phyloP scores from a whole-genome alignment of 1,284 basidiomycete genomes.

The Gastroboletus turbinatus region DNA sequence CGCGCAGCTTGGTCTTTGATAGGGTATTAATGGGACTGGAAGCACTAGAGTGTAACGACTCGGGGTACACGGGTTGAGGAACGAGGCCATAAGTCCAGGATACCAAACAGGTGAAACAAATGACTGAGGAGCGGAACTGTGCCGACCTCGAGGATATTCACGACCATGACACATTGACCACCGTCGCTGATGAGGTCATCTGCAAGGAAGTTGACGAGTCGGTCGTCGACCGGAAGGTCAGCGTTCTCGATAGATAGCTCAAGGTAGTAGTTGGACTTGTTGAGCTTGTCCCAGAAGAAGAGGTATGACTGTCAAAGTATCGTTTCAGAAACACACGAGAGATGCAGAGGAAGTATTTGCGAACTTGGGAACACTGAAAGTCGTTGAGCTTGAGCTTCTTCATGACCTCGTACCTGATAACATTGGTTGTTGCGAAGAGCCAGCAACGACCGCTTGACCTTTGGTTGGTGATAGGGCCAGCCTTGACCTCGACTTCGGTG shows the following conservation, averaged over 20 bases:
- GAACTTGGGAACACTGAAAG: slow-evolving; percentile 86
- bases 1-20: slow-evolving; percentile 87
- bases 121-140: background rate
- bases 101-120: background rate
- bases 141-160: slow-evolving; percentile 74
- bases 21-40: slow-evolving; percentile 75
- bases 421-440: slow-evolving; percentile 90
- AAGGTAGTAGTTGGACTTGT: slow-evolving; percentile 94
- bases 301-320: slow-evolving; percentile 64
- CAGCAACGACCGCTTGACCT: slow-evolving; percentile 87
- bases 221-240: slow-evolving; percentile 79
- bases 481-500: slow-evolving; percentile 74
- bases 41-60: slow-evolving; percentile 80
- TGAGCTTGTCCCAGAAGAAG: slow-evolving; percentile 94
- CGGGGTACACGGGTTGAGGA: slow-evolving; percentile 82
- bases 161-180: slow-evolving; percentile 94
- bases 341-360: slow-evolving; percentile 15
- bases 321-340: slow-evolving; percentile 9
- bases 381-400: slow-evolving; percentile 83
- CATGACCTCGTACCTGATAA: slow-evolving; percentile 82
- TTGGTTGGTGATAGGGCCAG: slow-evolving; percentile 86
- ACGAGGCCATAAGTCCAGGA: slow-evolving; percentile 77
- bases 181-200: slow-evolving; percentile 85
- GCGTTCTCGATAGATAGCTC: slow-evolving; percentile 85
- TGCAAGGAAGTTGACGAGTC: slow-evolving; percentile 78